These are phyloP conservation scores for Salix suchowensis DNA, from an alignment of 345 rosid genomes.

Conservation along the genomic window DNA sequence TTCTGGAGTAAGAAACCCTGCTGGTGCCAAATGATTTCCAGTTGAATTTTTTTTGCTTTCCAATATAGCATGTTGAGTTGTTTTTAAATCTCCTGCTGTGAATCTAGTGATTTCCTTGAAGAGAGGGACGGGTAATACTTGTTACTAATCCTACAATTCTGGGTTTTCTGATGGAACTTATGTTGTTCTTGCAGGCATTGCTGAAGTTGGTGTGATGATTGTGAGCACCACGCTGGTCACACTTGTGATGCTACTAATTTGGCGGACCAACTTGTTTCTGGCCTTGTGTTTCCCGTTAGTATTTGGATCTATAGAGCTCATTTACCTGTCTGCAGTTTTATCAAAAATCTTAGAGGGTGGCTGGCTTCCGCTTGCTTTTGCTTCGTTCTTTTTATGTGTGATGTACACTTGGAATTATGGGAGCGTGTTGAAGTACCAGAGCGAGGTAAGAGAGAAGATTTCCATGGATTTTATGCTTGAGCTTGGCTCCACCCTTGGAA, in stretches of 20 bases:
- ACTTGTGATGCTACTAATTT: constrained; percentile 87
- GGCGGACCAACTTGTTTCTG: constrained; percentile 83
- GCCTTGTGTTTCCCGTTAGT: constrained; percentile 73
- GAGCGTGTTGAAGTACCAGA: constrained; percentile 83
- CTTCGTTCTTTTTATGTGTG: constrained; percentile 58
- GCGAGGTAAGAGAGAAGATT: constrained; percentile 85
- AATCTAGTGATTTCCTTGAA: background rate
- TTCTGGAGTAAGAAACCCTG: background rate
- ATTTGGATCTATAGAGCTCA: constrained; percentile 77
- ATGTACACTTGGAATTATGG: constrained; percentile 98
- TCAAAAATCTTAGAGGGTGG: constrained; percentile 76
- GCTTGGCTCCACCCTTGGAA: constrained; percentile 80
- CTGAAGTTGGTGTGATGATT: constrained; percentile 95
- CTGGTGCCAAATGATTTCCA: background rate
- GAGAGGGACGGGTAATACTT: background rate
- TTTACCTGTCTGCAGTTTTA: constrained; percentile 75
- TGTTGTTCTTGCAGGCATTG: constrained; percentile 62
- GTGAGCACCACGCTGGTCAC: constrained; percentile 85
- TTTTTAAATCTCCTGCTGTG: background rate
- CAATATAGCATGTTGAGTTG: background rate
- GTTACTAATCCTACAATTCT: background rate
- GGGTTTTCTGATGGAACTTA: constrained; percentile 3
- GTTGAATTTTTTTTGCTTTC: background rate
- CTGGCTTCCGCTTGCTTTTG: constrained; percentile 90
- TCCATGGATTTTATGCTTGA: constrained; percentile 84